phyloP scores from a whole-genome alignment of 805 yeast species.

The Starmerella apicola region DNA sequence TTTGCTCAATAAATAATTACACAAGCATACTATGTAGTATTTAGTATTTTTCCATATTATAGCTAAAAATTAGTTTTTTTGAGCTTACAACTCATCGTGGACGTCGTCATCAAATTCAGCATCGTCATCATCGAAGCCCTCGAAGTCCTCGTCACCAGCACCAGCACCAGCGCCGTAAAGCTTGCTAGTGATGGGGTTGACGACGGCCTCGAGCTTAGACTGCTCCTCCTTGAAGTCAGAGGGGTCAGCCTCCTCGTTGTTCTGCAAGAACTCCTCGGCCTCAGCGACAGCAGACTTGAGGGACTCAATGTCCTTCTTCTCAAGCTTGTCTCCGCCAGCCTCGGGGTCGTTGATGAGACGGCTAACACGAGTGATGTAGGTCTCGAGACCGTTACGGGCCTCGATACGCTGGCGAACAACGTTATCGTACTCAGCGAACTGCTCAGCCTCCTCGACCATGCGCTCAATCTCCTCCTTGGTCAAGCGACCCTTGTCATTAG shows the following conservation, averaged over 20 bases:
- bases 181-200: constrained; percentile 87
- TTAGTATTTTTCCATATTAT: too few relatives aligned
- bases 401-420: constrained; percentile 72
- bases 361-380: constrained; percentile 73
- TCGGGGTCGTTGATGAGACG: constrained; percentile 44
- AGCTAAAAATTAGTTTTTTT: background rate
- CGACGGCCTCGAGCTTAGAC: constrained; percentile 65
- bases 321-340: constrained; percentile 54
- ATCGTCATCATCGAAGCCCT: constrained; percentile 21
- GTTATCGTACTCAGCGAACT: constrained; percentile 83
- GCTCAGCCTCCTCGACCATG: constrained; percentile 96
- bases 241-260: constrained; percentile 71
- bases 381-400: constrained; percentile 78
- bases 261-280: constrained; percentile 73
- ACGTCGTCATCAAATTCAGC: constrained; percentile 17
- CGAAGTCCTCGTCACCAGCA: constrained; percentile 65
- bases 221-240: constrained; percentile 92
- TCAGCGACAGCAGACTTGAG: constrained; percentile 79
- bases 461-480: constrained; percentile 89
- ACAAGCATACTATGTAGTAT: too few relatives aligned
- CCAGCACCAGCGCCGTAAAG: constrained; percentile 48
- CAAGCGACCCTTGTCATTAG: constrained; percentile 89
- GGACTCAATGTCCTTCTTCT: constrained; percentile 84
- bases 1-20: background rate
- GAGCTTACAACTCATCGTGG: constrained; percentile 17